Evolutionary conservation across 495 filamentous ascomycete species (phyloP).

Genomic region (Lepidopterella palustris): DNA sequence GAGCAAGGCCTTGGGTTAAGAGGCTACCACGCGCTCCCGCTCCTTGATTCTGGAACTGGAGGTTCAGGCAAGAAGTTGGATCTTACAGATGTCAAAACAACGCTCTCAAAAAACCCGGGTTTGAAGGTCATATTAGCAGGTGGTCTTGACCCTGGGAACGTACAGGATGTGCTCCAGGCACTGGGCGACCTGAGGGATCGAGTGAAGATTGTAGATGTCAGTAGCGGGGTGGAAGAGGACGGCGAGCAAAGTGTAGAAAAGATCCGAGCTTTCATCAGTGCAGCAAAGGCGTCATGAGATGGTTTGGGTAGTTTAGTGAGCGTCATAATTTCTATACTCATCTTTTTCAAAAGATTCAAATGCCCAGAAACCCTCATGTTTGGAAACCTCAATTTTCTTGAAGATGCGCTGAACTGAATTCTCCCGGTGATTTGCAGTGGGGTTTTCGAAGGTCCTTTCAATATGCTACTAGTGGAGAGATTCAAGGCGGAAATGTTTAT

Average conservation of each 20-base stretch:
- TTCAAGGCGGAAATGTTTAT: too few relatives aligned
- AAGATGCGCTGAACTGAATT: too few relatives aligned
- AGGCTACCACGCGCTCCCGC: conserved; percentile 74
- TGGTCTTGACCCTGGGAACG: conserved; percentile 70
- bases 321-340: background rate
- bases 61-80: conserved; percentile 74
- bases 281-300: conserved; percentile 11
- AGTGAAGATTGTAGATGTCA: conserved; percentile 83
- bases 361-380: too few relatives aligned
- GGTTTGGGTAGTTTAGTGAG: background rate
- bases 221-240: conserved; percentile 78
- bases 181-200: conserved; percentile 50
- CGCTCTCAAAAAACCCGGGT: conserved; percentile 55
- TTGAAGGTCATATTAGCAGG: conserved; percentile 74
- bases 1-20: conserved; percentile 63
- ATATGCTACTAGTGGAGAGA: too few relatives aligned
- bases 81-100: conserved; percentile 52
- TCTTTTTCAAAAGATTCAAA: too few relatives aligned
- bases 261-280: conserved; percentile 68
- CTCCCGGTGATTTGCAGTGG: too few relatives aligned
- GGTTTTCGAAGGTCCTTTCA: too few relatives aligned
- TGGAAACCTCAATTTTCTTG: too few relatives aligned
- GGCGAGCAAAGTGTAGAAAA: conserved; percentile 76
- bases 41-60: conserved; percentile 80
- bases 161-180: conserved; percentile 52